These are phyloP conservation scores for Rugiboletus extremiorientalis DNA, from an alignment of 1,284 basidiomycete species.

Conservation along the genomic window DNA sequence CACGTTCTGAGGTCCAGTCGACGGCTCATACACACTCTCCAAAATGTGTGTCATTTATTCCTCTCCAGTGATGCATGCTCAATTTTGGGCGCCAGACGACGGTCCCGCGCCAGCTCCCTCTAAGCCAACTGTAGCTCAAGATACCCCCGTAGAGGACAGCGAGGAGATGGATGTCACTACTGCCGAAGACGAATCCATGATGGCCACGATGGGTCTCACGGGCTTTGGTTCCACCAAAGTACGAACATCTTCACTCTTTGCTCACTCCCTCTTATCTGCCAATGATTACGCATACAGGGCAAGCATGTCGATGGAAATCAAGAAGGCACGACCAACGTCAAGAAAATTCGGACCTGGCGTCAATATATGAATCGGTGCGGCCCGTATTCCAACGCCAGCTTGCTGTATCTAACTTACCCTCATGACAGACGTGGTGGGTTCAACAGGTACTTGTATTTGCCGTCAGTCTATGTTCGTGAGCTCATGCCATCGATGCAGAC, in stretches of 20 bases:
- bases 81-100: slow-evolving; percentile 6
- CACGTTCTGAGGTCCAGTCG: slow-evolving; percentile 17
- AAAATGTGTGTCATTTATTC: slow-evolving; percentile 23
- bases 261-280: neutral
- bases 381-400: neutral
- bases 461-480: neutral
- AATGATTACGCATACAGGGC: slow-evolving; percentile 48
- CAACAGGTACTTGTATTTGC: slow-evolving; percentile 62
- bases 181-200: slow-evolving; percentile 81
- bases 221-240: slow-evolving; percentile 94
- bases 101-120: slow-evolving; percentile 18
- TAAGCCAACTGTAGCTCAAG: slow-evolving; percentile 41
- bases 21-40: slow-evolving; percentile 20
- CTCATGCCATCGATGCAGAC: slow-evolving; percentile 40
- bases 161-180: slow-evolving; percentile 68
- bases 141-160: slow-evolving; percentile 51
- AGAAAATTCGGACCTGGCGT: slow-evolving; percentile 92
- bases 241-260: slow-evolving; percentile 17
- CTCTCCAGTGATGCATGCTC: slow-evolving; percentile 1
- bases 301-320: slow-evolving; percentile 82
- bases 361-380: slow-evolving; percentile 92
- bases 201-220: slow-evolving; percentile 86
- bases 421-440: slow-evolving; percentile 79
- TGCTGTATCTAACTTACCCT: slow-evolving; percentile 12
- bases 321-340: slow-evolving; percentile 72